Conservation (phyloP, 2,329 filamentous ascomycete genomes). For the Botrytis elliptica region DNA sequence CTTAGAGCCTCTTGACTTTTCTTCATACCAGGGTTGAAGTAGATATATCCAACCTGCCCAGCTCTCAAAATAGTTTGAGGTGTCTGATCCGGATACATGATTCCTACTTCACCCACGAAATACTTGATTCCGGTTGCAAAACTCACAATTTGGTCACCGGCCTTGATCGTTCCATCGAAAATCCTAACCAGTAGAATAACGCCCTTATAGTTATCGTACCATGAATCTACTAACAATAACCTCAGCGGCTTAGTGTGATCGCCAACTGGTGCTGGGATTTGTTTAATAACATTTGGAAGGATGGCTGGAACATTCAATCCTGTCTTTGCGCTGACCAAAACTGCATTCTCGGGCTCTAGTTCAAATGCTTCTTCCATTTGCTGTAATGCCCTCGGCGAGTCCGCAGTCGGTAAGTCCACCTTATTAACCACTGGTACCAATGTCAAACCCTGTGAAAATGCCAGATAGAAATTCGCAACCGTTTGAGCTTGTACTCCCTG, state of each 20-base stretch:
- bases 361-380: constrained; percentile 89
- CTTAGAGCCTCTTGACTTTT: constrained; percentile 92
- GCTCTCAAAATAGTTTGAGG: constrained; percentile 78
- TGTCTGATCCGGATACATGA: constrained; percentile 88
- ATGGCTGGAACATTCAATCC: constrained; percentile 83
- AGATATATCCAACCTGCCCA: constrained; percentile 93
- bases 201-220: constrained; percentile 96
- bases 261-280: constrained; percentile 78
- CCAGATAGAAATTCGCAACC: constrained; percentile 96
- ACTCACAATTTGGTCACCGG: constrained; percentile 83
- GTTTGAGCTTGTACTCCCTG: constrained; percentile 98
- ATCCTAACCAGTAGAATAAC: constrained; percentile 88
- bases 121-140: constrained; percentile 88
- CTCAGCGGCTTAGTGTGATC: constrained; percentile 71
- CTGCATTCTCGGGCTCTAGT: constrained; percentile 71
- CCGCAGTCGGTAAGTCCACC: constrained; percentile 86
- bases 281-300: constrained; percentile 79
- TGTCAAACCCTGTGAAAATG: constrained; percentile 84
- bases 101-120: constrained; percentile 91
- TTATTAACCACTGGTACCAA: constrained; percentile 96
- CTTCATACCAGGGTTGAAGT: constrained; percentile 99
- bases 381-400: constrained; percentile 78
- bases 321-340: constrained; percentile 89
- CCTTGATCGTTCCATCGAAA: constrained; percentile 80
- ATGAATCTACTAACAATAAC: constrained; percentile 90